Evolutionary conservation across 2,329 filamentous ascomycete species (phyloP).

Genomic region (Venturia nashicola): DNA sequence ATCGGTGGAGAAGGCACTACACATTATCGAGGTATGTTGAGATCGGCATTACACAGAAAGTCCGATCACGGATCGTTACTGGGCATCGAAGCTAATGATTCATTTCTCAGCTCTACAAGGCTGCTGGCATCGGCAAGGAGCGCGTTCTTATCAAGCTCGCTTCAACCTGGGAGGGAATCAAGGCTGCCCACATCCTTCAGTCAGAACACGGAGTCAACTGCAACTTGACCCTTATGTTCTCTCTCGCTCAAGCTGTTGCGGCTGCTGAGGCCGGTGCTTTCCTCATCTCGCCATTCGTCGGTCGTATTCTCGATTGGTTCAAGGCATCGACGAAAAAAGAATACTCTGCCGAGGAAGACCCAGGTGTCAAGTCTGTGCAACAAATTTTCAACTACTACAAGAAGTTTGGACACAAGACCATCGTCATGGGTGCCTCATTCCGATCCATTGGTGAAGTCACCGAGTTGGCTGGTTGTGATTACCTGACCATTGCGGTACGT

Average conservation of each 20-base stretch:
- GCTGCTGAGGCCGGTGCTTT: constrained; percentile 90
- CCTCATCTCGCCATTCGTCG: constrained; percentile 98
- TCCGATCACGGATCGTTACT: not conserved
- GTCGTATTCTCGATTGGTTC: constrained; percentile 99
- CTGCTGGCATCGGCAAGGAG: constrained; percentile 81
- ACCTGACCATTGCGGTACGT: constrained; percentile 90
- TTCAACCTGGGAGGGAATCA: constrained; percentile 98
- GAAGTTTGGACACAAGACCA: constrained; percentile 98
- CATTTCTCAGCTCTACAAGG: constrained; percentile 70
- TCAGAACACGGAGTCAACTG: constrained; percentile 91
- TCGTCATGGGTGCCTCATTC: constrained; percentile 99
- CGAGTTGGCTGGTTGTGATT: constrained; percentile 95
- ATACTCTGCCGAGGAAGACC: constrained; percentile 81
- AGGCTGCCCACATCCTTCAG: constrained; percentile 95
- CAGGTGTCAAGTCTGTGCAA: constrained; percentile 89
- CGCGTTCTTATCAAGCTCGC: constrained; percentile 97
- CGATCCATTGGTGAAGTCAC: constrained; percentile 93
- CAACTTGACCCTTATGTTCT: constrained; percentile 99
- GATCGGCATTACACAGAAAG: no score
- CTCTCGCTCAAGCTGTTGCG: constrained; percentile 82
- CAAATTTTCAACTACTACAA: constrained; percentile 99
- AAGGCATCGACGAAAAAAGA: constrained; percentile 94
- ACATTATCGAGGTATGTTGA: constrained; percentile 76
- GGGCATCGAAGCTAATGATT: not conserved
- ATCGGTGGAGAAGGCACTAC: constrained; percentile 88